phyloP scores from a whole-genome alignment of 176 grass and related monocot species.

The Paspalum vaginatum region DNA sequence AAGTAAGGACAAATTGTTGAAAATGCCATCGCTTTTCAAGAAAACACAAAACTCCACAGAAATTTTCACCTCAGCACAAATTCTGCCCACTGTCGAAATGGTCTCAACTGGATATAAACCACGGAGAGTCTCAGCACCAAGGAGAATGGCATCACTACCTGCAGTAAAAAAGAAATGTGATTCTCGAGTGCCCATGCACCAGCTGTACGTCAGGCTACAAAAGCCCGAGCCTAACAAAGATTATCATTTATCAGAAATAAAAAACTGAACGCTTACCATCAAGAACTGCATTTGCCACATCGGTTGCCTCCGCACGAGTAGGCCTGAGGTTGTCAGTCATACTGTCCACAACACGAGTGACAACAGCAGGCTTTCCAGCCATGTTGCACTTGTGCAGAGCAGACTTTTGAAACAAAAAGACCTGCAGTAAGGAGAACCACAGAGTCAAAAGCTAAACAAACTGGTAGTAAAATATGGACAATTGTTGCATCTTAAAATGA shows the following conservation, averaged over 20 bases:
- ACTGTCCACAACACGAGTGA: constrained; percentile 99
- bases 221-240: neutral
- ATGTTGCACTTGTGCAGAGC: constrained; percentile 98
- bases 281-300: constrained; percentile 98
- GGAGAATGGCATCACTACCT: constrained; percentile 99
- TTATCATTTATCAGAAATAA: neutral
- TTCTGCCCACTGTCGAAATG: constrained; percentile 88
- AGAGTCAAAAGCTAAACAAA: constrained; percentile 29
- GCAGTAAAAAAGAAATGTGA: constrained; percentile 33
- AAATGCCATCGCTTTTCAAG: constrained; percentile 2
- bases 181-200: neutral
- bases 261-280: constrained; percentile 58
- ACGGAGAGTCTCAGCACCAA: constrained; percentile 97
- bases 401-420: constrained; percentile 97
- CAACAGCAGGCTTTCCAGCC: constrained; percentile 95
- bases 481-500: neutral
- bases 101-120: constrained; percentile 97
- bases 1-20: neutral
- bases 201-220: neutral
- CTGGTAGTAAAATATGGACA: neutral
- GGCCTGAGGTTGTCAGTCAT: constrained; percentile 99
- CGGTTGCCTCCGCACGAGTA: constrained; percentile 95
- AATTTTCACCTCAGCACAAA: constrained; percentile 86
- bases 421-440: constrained; percentile 48
- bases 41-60: constrained; percentile 16